Percentiles rank a stretch among this genome's conserved stretches.
phyloP scores from a whole-genome alignment of 148 eudicot species.

The Heliosperma pusillum region DNA sequence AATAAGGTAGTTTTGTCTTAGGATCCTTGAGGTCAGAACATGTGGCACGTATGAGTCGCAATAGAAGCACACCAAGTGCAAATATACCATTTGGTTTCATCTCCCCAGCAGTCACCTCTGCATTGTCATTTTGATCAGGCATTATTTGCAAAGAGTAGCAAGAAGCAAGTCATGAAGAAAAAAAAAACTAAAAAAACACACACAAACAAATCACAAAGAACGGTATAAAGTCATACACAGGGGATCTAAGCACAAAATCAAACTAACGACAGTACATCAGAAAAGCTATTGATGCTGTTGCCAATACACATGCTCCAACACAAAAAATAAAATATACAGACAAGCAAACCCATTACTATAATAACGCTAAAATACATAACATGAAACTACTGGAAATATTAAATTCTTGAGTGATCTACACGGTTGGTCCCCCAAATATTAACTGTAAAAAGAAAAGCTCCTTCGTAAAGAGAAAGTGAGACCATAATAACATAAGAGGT shows the following conservation, averaged over 20 bases:
- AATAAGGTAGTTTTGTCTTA: neutral
- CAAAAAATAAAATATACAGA: neutral
- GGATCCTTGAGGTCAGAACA: neutral
- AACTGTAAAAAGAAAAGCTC: neutral
- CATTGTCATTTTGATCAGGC: neutral
- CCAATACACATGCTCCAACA: neutral
- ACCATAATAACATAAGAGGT: neutral
- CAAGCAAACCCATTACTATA: neutral
- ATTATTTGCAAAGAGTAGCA: neutral
- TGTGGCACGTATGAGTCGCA: neutral
- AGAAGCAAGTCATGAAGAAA: neutral
- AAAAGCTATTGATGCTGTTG: neutral
- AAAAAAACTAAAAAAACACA: neutral
- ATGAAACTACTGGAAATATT: neutral
- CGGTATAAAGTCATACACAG: neutral
- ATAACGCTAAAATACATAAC: neutral
- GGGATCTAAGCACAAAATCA: neutral
- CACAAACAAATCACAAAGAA: neutral
- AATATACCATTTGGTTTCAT: constrained; percentile 5
- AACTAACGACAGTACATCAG: neutral
- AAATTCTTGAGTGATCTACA: neutral
- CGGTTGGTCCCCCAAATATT: neutral
- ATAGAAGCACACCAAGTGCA: neutral
- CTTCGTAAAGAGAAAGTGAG: neutral
- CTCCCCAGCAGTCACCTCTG: neutral